Evolutionary conservation across 257 asterid genomes (phyloP).

Genomic region (Nicotiana noctiflora): DNA sequence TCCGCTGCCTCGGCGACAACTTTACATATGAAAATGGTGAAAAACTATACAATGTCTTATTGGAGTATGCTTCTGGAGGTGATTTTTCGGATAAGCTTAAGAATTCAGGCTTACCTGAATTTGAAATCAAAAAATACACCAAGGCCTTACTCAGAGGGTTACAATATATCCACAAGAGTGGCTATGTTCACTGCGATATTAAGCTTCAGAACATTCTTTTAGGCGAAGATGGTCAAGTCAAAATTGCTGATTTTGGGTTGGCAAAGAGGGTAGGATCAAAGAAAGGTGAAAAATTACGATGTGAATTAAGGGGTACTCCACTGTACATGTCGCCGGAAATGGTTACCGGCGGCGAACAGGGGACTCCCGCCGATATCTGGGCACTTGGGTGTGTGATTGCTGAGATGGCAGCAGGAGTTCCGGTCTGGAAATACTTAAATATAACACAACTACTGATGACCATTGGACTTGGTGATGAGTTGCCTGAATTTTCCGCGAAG

Average conservation of each 20-base stretch:
- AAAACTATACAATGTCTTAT: conserved; percentile 59
- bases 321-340: conserved; percentile 92
- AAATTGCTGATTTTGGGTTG: conserved; percentile 82
- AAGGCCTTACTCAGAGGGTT: conserved; percentile 54
- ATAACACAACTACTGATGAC: conserved; percentile 49
- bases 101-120: conserved; percentile 34
- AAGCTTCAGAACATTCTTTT: conserved; percentile 77
- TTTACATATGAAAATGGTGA: conserved; percentile 57
- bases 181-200: conserved; percentile 82
- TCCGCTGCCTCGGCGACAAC: conserved; percentile 64
- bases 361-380: conserved; percentile 70
- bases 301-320: conserved; percentile 76
- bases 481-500: conserved; percentile 49
- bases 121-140: conserved; percentile 36
- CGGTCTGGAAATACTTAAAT: conserved; percentile 48
- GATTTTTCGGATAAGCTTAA: conserved; percentile 42
- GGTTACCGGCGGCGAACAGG: conserved; percentile 59
- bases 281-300: conserved; percentile 1
- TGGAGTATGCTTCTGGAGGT: conserved; percentile 81
- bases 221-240: conserved; percentile 28
- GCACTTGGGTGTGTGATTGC: conserved; percentile 72
- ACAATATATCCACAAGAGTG: conserved; percentile 43
- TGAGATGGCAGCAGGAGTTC: conserved; percentile 63
- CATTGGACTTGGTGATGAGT: conserved; percentile 55
- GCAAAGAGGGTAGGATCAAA: conserved; percentile 34